Evolutionary conservation across 225 moss, liverwort and hornwort genomes (phyloP).

Genomic region (Thuidium tamariscinum): DNA sequence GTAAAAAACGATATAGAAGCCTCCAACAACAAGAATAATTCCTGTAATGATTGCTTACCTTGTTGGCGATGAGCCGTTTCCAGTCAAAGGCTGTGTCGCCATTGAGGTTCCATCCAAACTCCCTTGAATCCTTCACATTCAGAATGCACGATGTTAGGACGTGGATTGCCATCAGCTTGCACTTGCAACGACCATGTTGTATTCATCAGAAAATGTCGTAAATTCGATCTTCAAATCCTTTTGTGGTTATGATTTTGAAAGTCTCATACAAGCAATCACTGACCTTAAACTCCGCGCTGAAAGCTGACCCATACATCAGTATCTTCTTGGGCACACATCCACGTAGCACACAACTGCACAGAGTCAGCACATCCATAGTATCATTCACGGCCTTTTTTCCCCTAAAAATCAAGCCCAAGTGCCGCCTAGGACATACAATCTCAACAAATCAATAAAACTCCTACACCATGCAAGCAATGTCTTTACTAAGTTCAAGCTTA

Average conservation of each 20-base stretch:
- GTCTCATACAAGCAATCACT: not conserved
- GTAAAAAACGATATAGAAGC: not conserved
- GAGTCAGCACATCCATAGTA: not conserved
- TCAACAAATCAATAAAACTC: not conserved
- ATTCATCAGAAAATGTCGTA: not conserved
- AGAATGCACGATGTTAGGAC: not conserved
- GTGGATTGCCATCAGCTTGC: not conserved
- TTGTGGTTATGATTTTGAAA: not conserved
- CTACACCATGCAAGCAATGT: not conserved
- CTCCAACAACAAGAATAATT: not conserved
- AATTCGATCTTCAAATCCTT: not conserved
- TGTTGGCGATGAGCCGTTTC: constrained; percentile 64
- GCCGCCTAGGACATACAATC: not conserved
- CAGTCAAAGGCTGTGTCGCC: constrained; percentile 62
- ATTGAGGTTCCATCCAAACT: constrained; percentile 66
- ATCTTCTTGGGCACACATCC: constrained; percentile 97
- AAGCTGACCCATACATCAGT: constrained; percentile 70
- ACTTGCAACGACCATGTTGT: not conserved
- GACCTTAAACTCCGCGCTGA: constrained; percentile 60
- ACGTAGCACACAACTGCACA: constrained; percentile 52
- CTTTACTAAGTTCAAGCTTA: not conserved
- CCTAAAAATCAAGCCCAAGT: not conserved
- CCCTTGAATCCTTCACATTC: constrained; percentile 35
- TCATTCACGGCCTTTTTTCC: not conserved
- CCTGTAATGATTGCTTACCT: constrained; percentile 13